phyloP scores from a whole-genome alignment of 176 grass and related monocot species.

The Oryza punctata region DNA sequence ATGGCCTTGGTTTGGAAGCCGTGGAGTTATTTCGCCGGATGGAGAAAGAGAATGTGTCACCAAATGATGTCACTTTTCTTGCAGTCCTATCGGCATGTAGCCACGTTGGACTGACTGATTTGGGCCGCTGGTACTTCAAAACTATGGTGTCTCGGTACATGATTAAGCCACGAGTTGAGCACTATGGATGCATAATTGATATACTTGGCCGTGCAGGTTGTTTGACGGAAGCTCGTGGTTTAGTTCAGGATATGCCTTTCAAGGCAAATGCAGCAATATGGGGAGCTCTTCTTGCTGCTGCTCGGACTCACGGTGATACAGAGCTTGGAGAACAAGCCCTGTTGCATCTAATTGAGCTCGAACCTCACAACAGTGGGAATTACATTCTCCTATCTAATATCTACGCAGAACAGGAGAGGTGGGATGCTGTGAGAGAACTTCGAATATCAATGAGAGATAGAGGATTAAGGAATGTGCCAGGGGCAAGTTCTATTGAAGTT shows the following conservation, averaged over 20 bases:
- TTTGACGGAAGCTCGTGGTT: constrained; percentile 56
- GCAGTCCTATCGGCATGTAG: constrained; percentile 68
- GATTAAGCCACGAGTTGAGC: constrained; percentile 66
- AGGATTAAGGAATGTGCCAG: constrained; percentile 59
- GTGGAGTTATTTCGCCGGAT: constrained; percentile 65
- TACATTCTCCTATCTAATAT: constrained; percentile 81
- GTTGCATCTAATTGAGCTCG: constrained; percentile 69
- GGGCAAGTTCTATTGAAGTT: constrained; percentile 84
- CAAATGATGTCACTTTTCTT: constrained; percentile 72
- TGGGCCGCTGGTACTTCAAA: constrained; percentile 66
- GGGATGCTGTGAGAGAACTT: constrained; percentile 68
- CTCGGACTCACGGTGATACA: constrained; percentile 61
- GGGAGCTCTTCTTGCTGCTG: constrained; percentile 82
- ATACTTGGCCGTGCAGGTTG: constrained; percentile 66
- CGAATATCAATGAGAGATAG: constrained; percentile 69
- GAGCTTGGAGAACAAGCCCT: constrained; percentile 70
- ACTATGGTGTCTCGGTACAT: constrained; percentile 54
- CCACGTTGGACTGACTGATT: constrained; percentile 59
- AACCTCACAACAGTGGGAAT: constrained; percentile 75
- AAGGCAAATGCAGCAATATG: constrained; percentile 79
- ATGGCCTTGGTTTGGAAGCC: constrained; percentile 68
- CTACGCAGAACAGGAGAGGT: constrained; percentile 67
- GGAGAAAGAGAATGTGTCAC: constrained; percentile 63
- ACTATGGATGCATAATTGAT: constrained; percentile 86
- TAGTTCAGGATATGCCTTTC: constrained; percentile 74